Evolutionary conservation across 441 rosid genomes (phyloP).

Genomic region (Euphorbia corollata): DNA sequence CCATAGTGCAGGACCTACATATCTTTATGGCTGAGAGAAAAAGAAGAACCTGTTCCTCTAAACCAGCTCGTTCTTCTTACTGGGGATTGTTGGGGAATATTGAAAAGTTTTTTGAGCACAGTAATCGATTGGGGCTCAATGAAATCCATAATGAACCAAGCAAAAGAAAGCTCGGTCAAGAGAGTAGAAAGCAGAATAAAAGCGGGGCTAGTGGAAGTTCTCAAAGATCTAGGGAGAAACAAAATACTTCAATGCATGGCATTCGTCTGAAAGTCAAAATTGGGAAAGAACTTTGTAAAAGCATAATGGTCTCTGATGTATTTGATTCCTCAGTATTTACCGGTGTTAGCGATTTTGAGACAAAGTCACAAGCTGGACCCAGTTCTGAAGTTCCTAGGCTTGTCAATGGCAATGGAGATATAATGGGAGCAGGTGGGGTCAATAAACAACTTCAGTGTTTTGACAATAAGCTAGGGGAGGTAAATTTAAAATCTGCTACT

Average conservation of each 20-base stretch:
- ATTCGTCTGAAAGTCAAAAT: conserved; percentile 75
- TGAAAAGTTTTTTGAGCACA: conserved; percentile 35
- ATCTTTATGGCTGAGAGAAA: conserved; percentile 42
- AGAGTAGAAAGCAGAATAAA: conserved; percentile 32
- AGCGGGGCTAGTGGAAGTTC: conserved; percentile 26
- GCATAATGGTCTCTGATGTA: conserved; percentile 34
- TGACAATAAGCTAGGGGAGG: conserved; percentile 29
- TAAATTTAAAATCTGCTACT: conserved; percentile 24
- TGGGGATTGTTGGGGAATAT: conserved; percentile 56
- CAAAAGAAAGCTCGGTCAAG: conserved; percentile 32
- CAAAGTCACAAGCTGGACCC: conserved; percentile 23
- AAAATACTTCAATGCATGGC: conserved; percentile 35
- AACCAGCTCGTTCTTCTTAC: conserved; percentile 52
- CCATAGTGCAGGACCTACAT: conserved; percentile 30
- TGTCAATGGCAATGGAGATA: conserved; percentile 25
- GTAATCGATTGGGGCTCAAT: conserved; percentile 31
- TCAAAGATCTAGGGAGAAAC: conserved; percentile 31
- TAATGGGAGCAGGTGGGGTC: conserved; percentile 29
- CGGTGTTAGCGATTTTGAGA: conserved; percentile 23
- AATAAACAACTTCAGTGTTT: conserved; percentile 23
- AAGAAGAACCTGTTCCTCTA: conserved; percentile 64
- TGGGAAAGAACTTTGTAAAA: conserved; percentile 50
- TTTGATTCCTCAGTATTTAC: conserved; percentile 33
- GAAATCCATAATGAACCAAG: conserved; percentile 32
- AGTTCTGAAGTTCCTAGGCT: conserved; percentile 31